Percentiles rank a stretch among this genome's conserved stretches.
Evolutionary conservation across 1,139 yeast species (phyloP).

Genomic region (Candida tunisiensis): DNA sequence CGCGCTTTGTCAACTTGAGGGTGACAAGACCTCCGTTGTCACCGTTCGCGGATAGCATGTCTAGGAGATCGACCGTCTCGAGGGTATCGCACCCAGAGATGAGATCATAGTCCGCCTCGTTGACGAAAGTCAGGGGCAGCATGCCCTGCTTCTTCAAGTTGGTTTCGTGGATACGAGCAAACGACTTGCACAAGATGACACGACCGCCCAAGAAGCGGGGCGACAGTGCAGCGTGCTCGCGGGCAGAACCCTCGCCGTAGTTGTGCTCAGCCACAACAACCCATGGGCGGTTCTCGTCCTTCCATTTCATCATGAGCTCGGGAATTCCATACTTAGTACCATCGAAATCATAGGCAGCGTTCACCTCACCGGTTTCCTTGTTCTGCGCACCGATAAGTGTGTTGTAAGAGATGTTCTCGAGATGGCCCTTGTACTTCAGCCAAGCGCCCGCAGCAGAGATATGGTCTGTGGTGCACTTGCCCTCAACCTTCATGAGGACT

Average conservation of each 20-base stretch:
- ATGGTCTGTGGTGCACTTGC: conserved; percentile 97
- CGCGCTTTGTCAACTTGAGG: conserved; percentile 56
- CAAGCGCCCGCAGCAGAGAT: conserved; percentile 99
- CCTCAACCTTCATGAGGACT: conserved; percentile 79
- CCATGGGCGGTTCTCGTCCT: conserved; percentile 74
- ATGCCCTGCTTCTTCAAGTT: conserved; percentile 92
- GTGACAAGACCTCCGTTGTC: conserved; percentile 70
- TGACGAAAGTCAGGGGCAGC: conserved; percentile 81
- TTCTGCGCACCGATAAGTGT: conserved; percentile 95
- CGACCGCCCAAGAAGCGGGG: conserved; percentile 91
- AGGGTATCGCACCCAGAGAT: conserved; percentile 62
- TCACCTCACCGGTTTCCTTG: conserved; percentile 92
- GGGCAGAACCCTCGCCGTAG: conserved; percentile 97
- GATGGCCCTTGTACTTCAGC: conserved; percentile 96
- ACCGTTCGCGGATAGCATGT: conserved; percentile 68
- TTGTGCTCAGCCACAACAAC: conserved; percentile 92
- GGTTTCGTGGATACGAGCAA: conserved; percentile 91
- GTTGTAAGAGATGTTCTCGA: conserved; percentile 88
- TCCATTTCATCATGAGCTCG: conserved; percentile 95
- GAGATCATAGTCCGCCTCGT: conserved; percentile 77
- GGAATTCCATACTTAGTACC: conserved; percentile 68
- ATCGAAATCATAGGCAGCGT: conserved; percentile 75
- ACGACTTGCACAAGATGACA: conserved; percentile 78
- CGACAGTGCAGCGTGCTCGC: conserved; percentile 96
- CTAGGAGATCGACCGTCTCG: conserved; percentile 61